phyloP scores from a whole-genome alignment of 805 yeast species.

The Wickerhamiella australiensis region DNA sequence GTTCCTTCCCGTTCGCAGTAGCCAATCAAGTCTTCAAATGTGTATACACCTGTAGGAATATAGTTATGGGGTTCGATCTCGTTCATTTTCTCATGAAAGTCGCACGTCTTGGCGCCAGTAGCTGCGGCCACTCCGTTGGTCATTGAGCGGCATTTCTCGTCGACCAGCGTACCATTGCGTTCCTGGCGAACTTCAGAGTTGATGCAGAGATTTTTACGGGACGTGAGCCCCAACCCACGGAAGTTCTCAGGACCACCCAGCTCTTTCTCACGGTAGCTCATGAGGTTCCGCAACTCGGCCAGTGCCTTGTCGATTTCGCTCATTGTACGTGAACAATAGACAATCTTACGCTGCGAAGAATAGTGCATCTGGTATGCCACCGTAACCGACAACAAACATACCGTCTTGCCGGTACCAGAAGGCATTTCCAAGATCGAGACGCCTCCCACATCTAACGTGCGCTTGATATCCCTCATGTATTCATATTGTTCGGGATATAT shows the following conservation, averaged over 20 bases:
- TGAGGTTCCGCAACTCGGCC: constrained; percentile 75
- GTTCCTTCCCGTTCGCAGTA: constrained; percentile 70
- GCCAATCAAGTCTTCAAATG: constrained; percentile 70
- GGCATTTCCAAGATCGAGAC: constrained; percentile 98
- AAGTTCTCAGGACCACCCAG: constrained; percentile 82
- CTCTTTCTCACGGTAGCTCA: constrained; percentile 75
- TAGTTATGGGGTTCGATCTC: constrained; percentile 78
- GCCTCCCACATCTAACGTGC: constrained; percentile 90
- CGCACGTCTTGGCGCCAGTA: constrained; percentile 55
- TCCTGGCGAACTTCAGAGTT: constrained; percentile 83
- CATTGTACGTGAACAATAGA: constrained; percentile 99
- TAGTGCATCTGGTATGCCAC: constrained; percentile 90
- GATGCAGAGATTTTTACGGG: constrained; percentile 86
- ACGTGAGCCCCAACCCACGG: constrained; percentile 84
- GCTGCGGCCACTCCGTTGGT: constrained; percentile 81
- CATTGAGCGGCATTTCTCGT: constrained; percentile 89
- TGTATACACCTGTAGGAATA: constrained; percentile 86
- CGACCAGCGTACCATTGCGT: constrained; percentile 82
- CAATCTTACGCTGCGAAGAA: constrained; percentile 86
- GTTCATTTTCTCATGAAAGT: constrained; percentile 80
- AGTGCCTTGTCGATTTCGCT: constrained; percentile 96
- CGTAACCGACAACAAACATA: constrained; percentile 77
- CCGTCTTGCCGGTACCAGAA: constrained; percentile 97
- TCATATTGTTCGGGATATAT: constrained; percentile 98
- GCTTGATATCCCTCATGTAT: constrained; percentile 91